Evolutionary conservation across 257 asterid genomes (phyloP), one percentile per base, ranked within the genome.

Genomic region (Buddleja alternifolia): DNA sequence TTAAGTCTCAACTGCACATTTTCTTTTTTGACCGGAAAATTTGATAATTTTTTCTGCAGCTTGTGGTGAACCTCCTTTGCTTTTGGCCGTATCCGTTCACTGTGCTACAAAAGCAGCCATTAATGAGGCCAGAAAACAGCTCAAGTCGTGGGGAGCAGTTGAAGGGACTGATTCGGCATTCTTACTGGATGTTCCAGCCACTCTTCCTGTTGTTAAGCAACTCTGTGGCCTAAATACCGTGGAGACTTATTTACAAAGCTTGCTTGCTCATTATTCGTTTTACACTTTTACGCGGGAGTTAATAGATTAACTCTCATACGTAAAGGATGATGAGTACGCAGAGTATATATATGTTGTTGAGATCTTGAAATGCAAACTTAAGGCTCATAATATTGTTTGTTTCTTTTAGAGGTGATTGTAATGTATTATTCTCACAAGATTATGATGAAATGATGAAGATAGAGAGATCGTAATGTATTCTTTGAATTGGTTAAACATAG

Each of bases 101-200:
- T 88, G 96, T 56, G 97, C 97, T 11, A 71, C 88, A 0, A 76
- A 90, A 66, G 92, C 93, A 17, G 97, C 96, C 32, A 80, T 90
- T 65, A 83, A 72, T 48, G 93, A 69, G 62, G 97, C 95, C 8
- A 73, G 96, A 21, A 85, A 73, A 60, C 90, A 90, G 60, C 80
- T 82, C 23, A 75, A 70, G 39, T 39, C 72, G 15, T 88, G 95
- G 97, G 86, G 83, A 42, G 82, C 64, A 42, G 63, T 42, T 15
- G 81, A 79, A 25, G 93, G 75, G 66, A 50, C 70, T 14, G 86
- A 80, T 60, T 24, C 70, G n/a, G 25, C 58, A 14, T 88, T 88
- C 63, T 71, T 77, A 64, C 67, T 88, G 66, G 87, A 82, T 11
- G 87, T 88, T 20, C 96, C 96, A 1, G 96, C 95, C 44, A 73